phyloP scores from a whole-genome alignment of 176 grass and related monocot genomes.

The Dendrocalamus sinicus region DNA sequence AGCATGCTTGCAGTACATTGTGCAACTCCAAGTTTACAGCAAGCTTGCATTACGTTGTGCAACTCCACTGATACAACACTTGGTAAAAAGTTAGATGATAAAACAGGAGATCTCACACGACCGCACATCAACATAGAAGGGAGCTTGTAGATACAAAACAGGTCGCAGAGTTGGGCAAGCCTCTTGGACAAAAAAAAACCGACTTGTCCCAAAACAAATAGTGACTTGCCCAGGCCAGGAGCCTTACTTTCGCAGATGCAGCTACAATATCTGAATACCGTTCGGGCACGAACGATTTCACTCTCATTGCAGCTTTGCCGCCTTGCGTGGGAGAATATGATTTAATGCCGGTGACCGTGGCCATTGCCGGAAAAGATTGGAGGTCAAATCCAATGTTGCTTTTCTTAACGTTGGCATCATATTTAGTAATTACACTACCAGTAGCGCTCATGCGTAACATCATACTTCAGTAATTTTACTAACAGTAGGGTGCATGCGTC shows the following conservation, averaged over 20 bases:
- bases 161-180: background rate
- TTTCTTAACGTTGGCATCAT: background rate
- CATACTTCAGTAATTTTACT: background rate
- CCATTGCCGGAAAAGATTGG: conserved; percentile 54
- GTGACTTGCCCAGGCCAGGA: background rate
- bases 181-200: background rate
- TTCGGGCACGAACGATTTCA: conserved; percentile 77
- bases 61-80: conserved; percentile 1
- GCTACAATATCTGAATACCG: conserved; percentile 59
- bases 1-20: no score
- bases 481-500: conserved; percentile 8
- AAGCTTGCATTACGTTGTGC: background rate
- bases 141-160: background rate
- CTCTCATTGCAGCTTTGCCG: conserved; percentile 52
- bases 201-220: background rate
- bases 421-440: conserved; percentile 5
- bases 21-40: background rate
- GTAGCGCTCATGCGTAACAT: background rate
- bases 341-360: conserved; percentile 72
- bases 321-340: conserved; percentile 57
- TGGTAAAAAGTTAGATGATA: conserved; percentile 2
- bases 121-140: background rate
- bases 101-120: conserved; percentile 16
- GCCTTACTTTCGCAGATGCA: conserved; percentile 27
- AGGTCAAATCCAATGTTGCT: conserved; percentile 30